Conservation (phyloP, 306 rosid genomes). For the Benincasa hispida region DNA sequence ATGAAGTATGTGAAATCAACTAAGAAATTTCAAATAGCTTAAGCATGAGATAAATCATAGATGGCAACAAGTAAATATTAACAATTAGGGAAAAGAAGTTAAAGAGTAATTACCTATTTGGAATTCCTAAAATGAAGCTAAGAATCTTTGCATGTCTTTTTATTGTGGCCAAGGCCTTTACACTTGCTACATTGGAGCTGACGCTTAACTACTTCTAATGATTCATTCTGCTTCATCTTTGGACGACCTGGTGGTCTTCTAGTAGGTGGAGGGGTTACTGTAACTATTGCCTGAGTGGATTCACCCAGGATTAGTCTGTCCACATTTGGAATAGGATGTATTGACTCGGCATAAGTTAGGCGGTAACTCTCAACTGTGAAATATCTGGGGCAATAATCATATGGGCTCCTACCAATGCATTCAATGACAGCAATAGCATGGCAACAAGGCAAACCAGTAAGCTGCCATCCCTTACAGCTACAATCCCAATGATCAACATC, state of each 20-base stretch:
- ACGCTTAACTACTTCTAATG: conserved; percentile 67
- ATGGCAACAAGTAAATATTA: background rate
- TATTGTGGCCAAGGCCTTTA: conserved; percentile 96
- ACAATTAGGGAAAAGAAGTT: background rate
- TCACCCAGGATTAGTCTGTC: conserved; percentile 45
- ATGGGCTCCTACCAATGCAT: conserved; percentile 48
- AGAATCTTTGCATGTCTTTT: conserved; percentile 69
- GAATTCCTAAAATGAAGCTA: conserved; percentile 16
- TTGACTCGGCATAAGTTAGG: conserved; percentile 60
- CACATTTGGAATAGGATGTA: conserved; percentile 64
- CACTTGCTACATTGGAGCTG: conserved; percentile 95
- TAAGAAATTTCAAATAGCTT: background rate
- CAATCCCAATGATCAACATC: conserved; percentile 80
- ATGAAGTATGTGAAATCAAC: background rate
- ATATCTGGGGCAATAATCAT: conserved; percentile 77
- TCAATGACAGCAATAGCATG: conserved; percentile 77
- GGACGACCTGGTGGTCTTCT: conserved; percentile 96
- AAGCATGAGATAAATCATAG: background rate
- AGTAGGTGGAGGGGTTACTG: conserved; percentile 90
- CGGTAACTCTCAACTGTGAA: conserved; percentile 58
- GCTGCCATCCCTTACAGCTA: conserved; percentile 87
- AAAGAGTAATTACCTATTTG: conserved; percentile 15
- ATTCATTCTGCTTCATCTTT: conserved; percentile 51
- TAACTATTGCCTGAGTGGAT: conserved; percentile 19
- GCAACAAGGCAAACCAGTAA: conserved; percentile 81